Conservation (phyloP, 208 protist genomes). For the Acanthamoeba comandoni region DNA sequence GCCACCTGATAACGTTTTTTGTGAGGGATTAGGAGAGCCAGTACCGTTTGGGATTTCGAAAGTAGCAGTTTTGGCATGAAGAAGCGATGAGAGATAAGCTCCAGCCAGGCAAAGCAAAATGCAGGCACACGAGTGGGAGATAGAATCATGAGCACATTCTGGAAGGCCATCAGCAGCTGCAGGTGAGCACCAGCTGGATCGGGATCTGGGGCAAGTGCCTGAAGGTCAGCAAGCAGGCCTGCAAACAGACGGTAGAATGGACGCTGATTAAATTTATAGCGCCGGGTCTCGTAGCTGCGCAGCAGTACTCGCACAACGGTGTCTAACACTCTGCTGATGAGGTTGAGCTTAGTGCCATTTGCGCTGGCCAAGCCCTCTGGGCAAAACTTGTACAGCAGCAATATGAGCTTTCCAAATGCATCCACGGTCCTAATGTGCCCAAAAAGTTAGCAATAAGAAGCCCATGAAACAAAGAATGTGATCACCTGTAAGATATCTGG, state of each 20-base stretch:
- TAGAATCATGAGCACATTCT: slow-evolving; percentile 91
- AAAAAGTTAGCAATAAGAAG: too few species aligned
- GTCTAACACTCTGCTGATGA: slow-evolving; percentile 84
- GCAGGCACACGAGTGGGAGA: slow-evolving; percentile 93
- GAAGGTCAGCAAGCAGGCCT: slow-evolving; percentile 92
- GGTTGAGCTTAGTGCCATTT: slow-evolving; percentile 79
- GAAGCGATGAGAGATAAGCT: slow-evolving; percentile 96
- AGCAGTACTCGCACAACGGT: slow-evolving; percentile 83
- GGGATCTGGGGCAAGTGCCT: slow-evolving; percentile 76
- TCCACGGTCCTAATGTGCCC: slow-evolving; percentile 85
- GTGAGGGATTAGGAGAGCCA: not conserved
- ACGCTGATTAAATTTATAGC: slow-evolving; percentile 96
- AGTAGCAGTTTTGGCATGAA: slow-evolving; percentile 97
- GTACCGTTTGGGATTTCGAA: slow-evolving; percentile 78
- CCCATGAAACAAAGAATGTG: too few species aligned
- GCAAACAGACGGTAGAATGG: slow-evolving; percentile 96
- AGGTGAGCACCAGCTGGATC: slow-evolving; percentile 80
- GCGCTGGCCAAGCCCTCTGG: slow-evolving; percentile 49
- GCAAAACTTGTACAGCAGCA: slow-evolving; percentile 90
- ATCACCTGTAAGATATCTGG: too few species aligned
- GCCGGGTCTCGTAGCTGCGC: slow-evolving; percentile 86
- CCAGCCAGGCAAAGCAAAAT: slow-evolving; percentile 99
- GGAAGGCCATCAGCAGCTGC: slow-evolving; percentile 90
- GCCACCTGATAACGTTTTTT: not conserved
- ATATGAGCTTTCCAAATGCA: slow-evolving; percentile 94